Conservation (phyloP, 1,284 basidiomycete genomes). For the Singerocomus inundabilis region DNA sequence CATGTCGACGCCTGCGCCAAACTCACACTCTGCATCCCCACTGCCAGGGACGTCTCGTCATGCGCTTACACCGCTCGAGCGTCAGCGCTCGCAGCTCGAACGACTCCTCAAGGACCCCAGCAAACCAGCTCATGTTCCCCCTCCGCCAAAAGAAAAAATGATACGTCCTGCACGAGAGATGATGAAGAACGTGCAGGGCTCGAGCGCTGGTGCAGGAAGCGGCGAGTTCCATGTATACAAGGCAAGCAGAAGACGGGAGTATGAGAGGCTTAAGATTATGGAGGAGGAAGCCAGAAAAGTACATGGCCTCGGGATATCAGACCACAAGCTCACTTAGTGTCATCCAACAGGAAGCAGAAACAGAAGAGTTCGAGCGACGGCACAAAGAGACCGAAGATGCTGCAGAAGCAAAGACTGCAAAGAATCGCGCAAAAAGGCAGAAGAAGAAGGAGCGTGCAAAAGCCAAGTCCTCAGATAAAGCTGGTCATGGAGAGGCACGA, state of each 20-base stretch:
- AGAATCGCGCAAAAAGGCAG: slow-evolving; percentile 86
- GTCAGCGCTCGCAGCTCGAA: slow-evolving; percentile 76
- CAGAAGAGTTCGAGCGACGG: slow-evolving; percentile 29
- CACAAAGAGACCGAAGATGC: slow-evolving; percentile 33
- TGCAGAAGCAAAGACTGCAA: slow-evolving; percentile 85
- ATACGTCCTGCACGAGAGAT: slow-evolving; percentile 84
- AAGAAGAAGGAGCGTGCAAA: slow-evolving; percentile 81
- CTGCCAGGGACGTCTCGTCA: slow-evolving; percentile 48
- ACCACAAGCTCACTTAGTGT: neutral
- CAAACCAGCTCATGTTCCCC: slow-evolving; percentile 76
- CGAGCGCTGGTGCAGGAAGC: slow-evolving; percentile 88
- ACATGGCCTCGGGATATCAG: slow-evolving; percentile 16
- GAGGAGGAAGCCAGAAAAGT: slow-evolving; percentile 83
- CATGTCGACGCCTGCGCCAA: slow-evolving; percentile 30
- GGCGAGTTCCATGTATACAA: slow-evolving; percentile 99
- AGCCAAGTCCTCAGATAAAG: slow-evolving; percentile 36
- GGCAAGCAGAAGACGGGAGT: slow-evolving; percentile 89
- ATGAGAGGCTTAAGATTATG: slow-evolving; percentile 90
- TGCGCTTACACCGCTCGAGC: slow-evolving; percentile 70
- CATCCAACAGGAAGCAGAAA: slow-evolving; percentile 27
- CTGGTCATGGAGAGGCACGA: slow-evolving; percentile 23
- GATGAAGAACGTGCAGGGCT: slow-evolving; percentile 98
- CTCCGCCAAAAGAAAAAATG: slow-evolving; percentile 73
- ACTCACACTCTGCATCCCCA: slow-evolving; percentile 33
- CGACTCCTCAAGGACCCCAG: slow-evolving; percentile 84